A percentile compares a stretch with the other conserved stretches of the same genome.
These are phyloP conservation scores for Samsoniella hepiali DNA, from an alignment of 2,329 filamentous ascomycete genomes.

Conservation along the genomic window DNA sequence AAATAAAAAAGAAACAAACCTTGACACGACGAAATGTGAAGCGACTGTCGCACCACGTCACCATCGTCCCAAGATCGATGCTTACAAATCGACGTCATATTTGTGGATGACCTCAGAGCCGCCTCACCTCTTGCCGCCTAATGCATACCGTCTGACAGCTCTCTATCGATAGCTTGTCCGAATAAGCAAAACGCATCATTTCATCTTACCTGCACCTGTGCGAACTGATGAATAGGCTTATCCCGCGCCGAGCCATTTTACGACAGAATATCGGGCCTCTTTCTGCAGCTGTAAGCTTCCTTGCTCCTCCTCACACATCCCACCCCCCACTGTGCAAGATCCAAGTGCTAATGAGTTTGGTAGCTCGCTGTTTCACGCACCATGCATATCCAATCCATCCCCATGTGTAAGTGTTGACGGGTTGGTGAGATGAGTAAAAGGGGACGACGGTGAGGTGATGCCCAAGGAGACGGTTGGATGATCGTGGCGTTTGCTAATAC, in stretches of 20 bases:
- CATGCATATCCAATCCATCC: constrained; percentile 87
- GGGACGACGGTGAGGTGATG: no score
- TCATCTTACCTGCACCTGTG: background rate
- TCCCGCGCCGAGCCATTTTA: constrained; percentile 34
- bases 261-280: constrained; percentile 30
- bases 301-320: background rate
- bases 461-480: constrained; percentile 7
- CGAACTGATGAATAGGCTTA: constrained; percentile 42
- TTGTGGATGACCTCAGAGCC: constrained; percentile 10
- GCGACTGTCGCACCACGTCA: background rate
- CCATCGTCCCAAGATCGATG: background rate
- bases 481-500: background rate
- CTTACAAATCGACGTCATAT: constrained; percentile 19
- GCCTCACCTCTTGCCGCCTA: background rate
- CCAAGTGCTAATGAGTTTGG: constrained; percentile 7
- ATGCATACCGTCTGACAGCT: background rate
- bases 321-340: background rate
- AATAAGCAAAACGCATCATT: background rate
- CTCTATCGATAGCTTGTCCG: background rate
- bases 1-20: background rate
- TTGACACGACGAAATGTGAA: background rate
- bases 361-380: constrained; percentile 26
- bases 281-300: constrained; percentile 18
- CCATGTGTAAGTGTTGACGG: constrained; percentile 67
- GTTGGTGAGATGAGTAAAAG: background rate